These are phyloP conservation scores for Pogostemon cablin DNA, from an alignment of 257 asterid species.

Conservation along the genomic window DNA sequence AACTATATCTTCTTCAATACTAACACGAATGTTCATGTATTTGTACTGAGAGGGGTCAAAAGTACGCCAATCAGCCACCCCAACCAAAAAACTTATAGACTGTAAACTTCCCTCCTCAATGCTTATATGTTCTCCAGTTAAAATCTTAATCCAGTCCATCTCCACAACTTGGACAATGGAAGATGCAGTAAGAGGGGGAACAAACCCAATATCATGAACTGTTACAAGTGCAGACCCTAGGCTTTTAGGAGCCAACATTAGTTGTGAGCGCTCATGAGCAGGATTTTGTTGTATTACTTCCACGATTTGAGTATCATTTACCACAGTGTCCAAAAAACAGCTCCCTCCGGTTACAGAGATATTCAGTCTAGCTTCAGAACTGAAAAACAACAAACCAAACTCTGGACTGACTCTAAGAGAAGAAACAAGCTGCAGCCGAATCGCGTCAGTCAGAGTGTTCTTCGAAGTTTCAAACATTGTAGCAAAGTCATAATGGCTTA, in stretches of 20 bases:
- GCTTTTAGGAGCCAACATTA: constrained; percentile 73
- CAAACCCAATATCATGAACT: constrained; percentile 75
- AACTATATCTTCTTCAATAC: constrained; percentile 63
- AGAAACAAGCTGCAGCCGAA: constrained; percentile 78
- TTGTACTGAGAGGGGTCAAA: constrained; percentile 73
- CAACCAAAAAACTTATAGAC: constrained; percentile 58
- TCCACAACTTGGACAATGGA: constrained; percentile 82
- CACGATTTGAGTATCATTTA: constrained; percentile 64
- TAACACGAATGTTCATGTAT: constrained; percentile 68
- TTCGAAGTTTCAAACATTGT: constrained; percentile 36
- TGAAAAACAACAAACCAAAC: constrained; percentile 69
- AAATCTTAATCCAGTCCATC: constrained; percentile 84
- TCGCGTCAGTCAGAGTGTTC: constrained; percentile 67
- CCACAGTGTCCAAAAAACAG: constrained; percentile 59
- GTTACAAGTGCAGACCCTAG: constrained; percentile 76
- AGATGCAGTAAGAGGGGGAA: constrained; percentile 74
- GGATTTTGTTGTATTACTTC: constrained; percentile 49
- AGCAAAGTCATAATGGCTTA: constrained; percentile 39
- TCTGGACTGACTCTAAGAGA: constrained; percentile 74
- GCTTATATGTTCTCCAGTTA: constrained; percentile 64
- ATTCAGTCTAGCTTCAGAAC: constrained; percentile 66
- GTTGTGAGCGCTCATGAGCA: constrained; percentile 60
- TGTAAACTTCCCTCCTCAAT: constrained; percentile 64
- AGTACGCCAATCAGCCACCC: constrained; percentile 62
- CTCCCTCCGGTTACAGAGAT: constrained; percentile 89